Evolutionary conservation across 1,284 basidiomycete genomes (phyloP).

Genomic region (Anthracocystis panici-leucophaei): DNA sequence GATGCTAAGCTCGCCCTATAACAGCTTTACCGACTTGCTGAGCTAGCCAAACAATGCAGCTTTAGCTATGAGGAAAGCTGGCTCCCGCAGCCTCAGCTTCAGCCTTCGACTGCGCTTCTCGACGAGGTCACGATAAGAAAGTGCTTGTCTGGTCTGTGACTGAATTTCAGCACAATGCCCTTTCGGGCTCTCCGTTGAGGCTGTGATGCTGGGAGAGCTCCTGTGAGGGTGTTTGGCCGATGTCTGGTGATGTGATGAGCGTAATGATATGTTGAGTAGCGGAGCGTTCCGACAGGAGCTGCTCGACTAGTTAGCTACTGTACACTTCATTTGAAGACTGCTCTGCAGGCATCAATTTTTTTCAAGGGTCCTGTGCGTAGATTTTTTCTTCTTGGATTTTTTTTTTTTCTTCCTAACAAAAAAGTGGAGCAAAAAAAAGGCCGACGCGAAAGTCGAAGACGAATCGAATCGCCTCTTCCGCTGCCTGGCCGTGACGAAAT

Average conservation of each 20-base stretch:
- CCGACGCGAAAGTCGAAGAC: neutral
- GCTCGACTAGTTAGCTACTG: no score
- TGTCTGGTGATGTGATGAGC: slow-evolving; percentile 4
- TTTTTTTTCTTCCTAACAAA: neutral
- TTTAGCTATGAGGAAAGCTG: neutral
- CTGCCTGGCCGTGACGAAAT: no score
- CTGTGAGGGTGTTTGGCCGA: neutral
- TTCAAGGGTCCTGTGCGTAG: neutral
- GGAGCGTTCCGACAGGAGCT: neutral
- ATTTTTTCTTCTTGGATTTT: slow-evolving; percentile 12
- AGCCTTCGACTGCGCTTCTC: neutral
- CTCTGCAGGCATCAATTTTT: slow-evolving; percentile 1
- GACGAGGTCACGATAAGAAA: neutral
- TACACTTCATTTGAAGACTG: neutral
- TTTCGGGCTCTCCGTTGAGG: neutral
- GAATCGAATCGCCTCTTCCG: no score
- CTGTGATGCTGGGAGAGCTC: neutral
- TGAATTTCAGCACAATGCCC: neutral
- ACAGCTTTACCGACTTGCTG: neutral
- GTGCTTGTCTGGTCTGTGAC: neutral
- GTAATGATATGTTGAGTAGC: neutral
- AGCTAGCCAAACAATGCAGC: neutral
- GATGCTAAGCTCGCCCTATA: neutral
- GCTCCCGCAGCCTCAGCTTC: neutral
- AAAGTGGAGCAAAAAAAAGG: slow-evolving; percentile 8